Percentiles rank a stretch among this genome's conserved stretches.
Conservation (phyloP, 768 basidiomycete genomes). For the Cyathus striatus region DNA sequence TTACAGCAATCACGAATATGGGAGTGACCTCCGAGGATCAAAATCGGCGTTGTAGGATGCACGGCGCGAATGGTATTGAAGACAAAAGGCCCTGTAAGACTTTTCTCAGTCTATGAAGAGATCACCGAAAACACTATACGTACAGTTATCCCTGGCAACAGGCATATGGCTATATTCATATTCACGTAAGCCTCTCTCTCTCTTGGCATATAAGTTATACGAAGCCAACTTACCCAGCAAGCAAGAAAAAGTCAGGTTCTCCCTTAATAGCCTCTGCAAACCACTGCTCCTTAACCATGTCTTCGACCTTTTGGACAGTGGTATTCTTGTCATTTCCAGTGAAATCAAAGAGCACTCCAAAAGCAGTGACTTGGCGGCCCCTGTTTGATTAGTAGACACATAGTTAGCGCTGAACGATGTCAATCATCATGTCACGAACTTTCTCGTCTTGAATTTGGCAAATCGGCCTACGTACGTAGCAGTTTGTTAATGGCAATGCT, state of each 20-base stretch:
- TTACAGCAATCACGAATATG: constrained; percentile 78
- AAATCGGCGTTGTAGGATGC: constrained; percentile 71
- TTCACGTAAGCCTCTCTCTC: too few species aligned
- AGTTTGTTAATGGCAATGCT: background rate
- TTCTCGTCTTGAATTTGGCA: constrained; percentile 67
- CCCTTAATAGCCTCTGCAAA: constrained; percentile 75
- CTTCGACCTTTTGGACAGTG: constrained; percentile 65
- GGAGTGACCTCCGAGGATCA: constrained; percentile 34
- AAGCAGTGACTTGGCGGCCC: constrained; percentile 70
- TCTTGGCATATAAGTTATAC: too few species aligned
- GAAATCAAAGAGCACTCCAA: constrained; percentile 80
- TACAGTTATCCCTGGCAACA: constrained; percentile 62
- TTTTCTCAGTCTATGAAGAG: background rate
- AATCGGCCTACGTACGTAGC: constrained; percentile 38
- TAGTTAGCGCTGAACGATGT: background rate
- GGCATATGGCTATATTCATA: constrained; percentile 81
- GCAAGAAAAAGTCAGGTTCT: constrained; percentile 78
- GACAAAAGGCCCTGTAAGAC: constrained; percentile 56
- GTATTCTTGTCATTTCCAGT: constrained; percentile 66
- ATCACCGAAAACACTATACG: constrained; percentile 9
- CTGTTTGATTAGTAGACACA: constrained; percentile 13
- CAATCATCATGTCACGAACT: constrained; percentile 36
- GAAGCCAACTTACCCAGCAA: constrained; percentile 48
- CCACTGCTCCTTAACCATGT: constrained; percentile 81
- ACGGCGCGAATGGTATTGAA: constrained; percentile 68